A percentile compares a stretch with the other conserved stretches of the same genome.
Conservation (phyloP, 2,329 filamentous ascomycete species). For the Colletotrichum sp. region DNA sequence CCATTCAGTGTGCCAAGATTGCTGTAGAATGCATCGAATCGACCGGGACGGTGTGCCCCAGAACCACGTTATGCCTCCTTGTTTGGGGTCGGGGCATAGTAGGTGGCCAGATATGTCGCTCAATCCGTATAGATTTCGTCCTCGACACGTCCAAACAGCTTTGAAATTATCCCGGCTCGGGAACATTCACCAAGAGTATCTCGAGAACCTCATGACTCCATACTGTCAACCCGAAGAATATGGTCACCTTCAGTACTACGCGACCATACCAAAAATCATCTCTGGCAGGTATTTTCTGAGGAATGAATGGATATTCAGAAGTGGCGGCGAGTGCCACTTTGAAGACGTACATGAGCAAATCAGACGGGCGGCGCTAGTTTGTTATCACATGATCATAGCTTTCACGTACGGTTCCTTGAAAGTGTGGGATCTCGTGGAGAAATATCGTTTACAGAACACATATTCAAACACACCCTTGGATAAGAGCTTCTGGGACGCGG, state of each 20-base stretch:
- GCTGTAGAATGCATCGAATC: not conserved
- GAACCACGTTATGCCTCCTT: no score
- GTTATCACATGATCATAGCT: not conserved
- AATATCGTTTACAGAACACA: not conserved
- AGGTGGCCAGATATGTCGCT: no score
- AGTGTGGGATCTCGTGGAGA: not conserved
- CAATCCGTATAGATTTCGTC: not conserved
- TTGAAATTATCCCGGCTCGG: not conserved
- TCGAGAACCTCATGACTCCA: not conserved
- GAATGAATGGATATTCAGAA: not conserved
- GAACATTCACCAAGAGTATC: not conserved
- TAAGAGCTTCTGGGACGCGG: not conserved
- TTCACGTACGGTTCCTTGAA: rapidly evolving
- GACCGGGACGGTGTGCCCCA: no score
- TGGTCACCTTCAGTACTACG: not conserved
- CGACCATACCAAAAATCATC: not conserved
- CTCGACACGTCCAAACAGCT: not conserved
- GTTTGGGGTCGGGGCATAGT: no score
- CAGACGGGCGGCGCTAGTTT: not conserved
- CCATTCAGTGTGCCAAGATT: not conserved
- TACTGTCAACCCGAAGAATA: rapidly evolving
- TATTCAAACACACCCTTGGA: rapidly evolving
- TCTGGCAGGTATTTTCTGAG: not conserved
- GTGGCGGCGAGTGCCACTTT: not conserved
- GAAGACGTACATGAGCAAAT: not conserved